Evolutionary conservation across 1,284 basidiomycete species (phyloP).

Genomic region (Malassezia japonica): DNA sequence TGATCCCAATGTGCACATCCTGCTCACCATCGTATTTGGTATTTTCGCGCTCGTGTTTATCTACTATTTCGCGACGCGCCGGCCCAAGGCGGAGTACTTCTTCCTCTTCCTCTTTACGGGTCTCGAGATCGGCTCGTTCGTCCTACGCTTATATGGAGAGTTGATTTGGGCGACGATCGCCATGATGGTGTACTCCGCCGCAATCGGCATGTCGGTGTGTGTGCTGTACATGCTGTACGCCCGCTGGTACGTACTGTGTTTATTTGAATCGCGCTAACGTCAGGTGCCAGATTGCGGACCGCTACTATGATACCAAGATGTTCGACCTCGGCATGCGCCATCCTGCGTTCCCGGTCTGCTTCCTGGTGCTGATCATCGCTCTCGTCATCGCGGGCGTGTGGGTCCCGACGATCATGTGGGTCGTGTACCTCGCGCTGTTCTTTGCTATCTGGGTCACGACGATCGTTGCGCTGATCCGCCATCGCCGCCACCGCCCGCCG

Average conservation of each 20-base stretch:
- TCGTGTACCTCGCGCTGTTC: slow-evolving; percentile 3
- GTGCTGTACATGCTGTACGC: slow-evolving; percentile 10
- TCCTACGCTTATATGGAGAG: slow-evolving; percentile 10
- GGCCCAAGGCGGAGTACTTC: slow-evolving; percentile 8
- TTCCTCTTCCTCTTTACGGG: slow-evolving; percentile 1
- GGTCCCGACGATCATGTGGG: slow-evolving; percentile 14
- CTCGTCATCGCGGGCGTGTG: slow-evolving; percentile 7
- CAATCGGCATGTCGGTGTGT: not conserved
- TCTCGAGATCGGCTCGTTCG: slow-evolving; percentile 6
- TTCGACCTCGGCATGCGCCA: slow-evolving; percentile 8
- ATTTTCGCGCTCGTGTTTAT: slow-evolving; percentile 12
- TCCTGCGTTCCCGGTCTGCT: not conserved
- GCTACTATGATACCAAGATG: slow-evolving; percentile 2
- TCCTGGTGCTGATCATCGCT: not conserved
- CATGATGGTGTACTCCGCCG: slow-evolving; percentile 9
- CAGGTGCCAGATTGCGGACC: slow-evolving; percentile 12
- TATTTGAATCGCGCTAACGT: no score
- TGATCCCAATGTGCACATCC: slow-evolving; percentile 14
- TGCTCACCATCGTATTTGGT: slow-evolving; percentile 13
- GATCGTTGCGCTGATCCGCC: slow-evolving; percentile 2
- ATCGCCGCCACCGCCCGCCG: not conserved
- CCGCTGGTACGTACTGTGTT: slow-evolving; percentile 11
- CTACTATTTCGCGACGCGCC: slow-evolving; percentile 3
- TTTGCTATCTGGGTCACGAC: slow-evolving; percentile 8
- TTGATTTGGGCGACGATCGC: slow-evolving; percentile 5